Conservation (phyloP, 2,329 filamentous ascomycete genomes). For the Apiospora malaysiana region DNA sequence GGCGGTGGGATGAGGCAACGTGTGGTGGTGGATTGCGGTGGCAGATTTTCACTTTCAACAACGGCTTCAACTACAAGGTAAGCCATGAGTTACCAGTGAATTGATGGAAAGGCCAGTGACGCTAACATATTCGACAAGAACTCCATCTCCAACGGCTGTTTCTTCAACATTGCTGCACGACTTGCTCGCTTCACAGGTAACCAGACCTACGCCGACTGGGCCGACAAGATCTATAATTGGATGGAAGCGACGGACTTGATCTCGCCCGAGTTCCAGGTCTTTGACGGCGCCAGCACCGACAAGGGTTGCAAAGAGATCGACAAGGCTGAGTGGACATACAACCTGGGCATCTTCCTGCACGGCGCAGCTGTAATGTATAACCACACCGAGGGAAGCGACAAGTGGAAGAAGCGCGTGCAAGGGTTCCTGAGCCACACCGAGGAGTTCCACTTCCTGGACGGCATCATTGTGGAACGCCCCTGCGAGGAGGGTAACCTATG, state of each 20-base stretch:
- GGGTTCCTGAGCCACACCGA: constrained; percentile 60
- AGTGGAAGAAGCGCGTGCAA: constrained; percentile 64
- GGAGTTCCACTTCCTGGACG: constrained; percentile 61
- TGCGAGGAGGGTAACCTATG: constrained; percentile 69
- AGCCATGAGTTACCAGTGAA: constrained; percentile 29
- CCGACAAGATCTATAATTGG: constrained; percentile 64
- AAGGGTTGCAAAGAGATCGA: constrained; percentile 59
- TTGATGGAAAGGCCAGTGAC: constrained; percentile 41
- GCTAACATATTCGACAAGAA: constrained; percentile 17
- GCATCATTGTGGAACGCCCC: constrained; percentile 67
- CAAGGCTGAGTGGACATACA: constrained; percentile 71
- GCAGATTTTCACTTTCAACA: constrained; percentile 68
- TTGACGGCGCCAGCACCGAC: constrained; percentile 45
- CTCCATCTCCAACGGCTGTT: constrained; percentile 53
- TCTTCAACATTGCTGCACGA: constrained; percentile 58
- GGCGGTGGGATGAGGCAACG: constrained; percentile 59
- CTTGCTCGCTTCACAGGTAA: constrained; percentile 70
- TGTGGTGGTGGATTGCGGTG: constrained; percentile 70
- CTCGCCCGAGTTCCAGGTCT: constrained; percentile 24
- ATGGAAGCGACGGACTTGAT: constrained; percentile 34
- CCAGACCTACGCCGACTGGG: constrained; percentile 66
- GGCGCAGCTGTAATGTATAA: constrained; percentile 68
- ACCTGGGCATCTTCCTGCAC: constrained; percentile 69
- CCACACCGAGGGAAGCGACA: constrained; percentile 55
- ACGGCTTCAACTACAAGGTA: constrained; percentile 53